Evolutionary conservation across 164 flowering plant genomes (phyloP).

Genomic region (Nelumbo lutea): DNA sequence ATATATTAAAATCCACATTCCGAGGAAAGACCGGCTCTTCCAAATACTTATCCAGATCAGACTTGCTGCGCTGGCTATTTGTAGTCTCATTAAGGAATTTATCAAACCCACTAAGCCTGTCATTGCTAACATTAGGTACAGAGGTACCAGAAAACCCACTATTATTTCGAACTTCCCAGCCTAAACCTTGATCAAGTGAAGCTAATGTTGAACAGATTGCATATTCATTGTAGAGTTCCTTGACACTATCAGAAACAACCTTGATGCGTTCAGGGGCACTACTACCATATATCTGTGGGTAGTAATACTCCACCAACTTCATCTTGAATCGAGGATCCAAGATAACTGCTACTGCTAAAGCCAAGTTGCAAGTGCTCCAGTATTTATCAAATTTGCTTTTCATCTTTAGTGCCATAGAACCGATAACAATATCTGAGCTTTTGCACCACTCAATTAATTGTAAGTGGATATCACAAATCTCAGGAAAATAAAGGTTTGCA

Average conservation of each 20-base stretch:
- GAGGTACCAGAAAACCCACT: slow-evolving; percentile 22
- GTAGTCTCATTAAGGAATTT: slow-evolving; percentile 59
- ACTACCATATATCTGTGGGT: slow-evolving; percentile 49
- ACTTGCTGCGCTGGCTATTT: slow-evolving; percentile 34
- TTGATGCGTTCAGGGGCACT: slow-evolving; percentile 41
- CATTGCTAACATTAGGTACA: slow-evolving; percentile 25
- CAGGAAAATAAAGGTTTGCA: slow-evolving; percentile 57
- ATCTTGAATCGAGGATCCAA: slow-evolving; percentile 74
- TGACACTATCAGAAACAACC: slow-evolving; percentile 44
- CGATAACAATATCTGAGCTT: slow-evolving; percentile 41
- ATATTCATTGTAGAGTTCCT: slow-evolving; percentile 55
- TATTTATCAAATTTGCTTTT: slow-evolving; percentile 58
- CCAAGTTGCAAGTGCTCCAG: slow-evolving; percentile 61
- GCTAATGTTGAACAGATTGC: slow-evolving; percentile 29
- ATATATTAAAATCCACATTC: slow-evolving; percentile 52
- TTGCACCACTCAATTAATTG: slow-evolving; percentile 60
- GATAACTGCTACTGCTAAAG: slow-evolving; percentile 55
- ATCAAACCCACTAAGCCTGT: slow-evolving; percentile 56
- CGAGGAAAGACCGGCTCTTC: slow-evolving; percentile 77
- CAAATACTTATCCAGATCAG: slow-evolving; percentile 68
- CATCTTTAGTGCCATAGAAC: slow-evolving; percentile 55
- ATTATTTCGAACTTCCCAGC: slow-evolving; percentile 10
- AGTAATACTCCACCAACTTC: slow-evolving; percentile 71
- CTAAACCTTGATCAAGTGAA: slow-evolving; percentile 34
- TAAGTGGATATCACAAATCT: slow-evolving; percentile 56